A percentile compares a stretch with the other conserved stretches of the same genome.
These are phyloP conservation scores for Teunomyces funiuensis DNA, from an alignment of 805 yeast genomes.

Conservation along the genomic window DNA sequence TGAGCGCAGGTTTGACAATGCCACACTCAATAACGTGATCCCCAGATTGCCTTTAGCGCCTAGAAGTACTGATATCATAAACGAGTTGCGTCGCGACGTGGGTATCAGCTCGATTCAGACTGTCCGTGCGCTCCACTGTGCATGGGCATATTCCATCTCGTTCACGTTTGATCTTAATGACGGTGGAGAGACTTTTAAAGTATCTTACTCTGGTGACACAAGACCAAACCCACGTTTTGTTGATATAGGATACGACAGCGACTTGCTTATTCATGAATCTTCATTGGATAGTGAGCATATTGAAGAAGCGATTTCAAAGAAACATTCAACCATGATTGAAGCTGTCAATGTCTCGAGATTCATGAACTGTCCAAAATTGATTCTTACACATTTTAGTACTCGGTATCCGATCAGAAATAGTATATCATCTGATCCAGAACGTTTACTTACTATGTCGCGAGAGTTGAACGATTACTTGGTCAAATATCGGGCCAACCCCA, in stretches of 20 bases:
- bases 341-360: conserved; percentile 68
- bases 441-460: conserved; percentile 21
- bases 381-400: conserved; percentile 91
- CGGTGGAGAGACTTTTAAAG: conserved; percentile 47
- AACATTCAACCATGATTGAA: conserved; percentile 86
- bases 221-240: conserved; percentile 74
- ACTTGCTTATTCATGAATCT: conserved; percentile 88
- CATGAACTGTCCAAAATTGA: conserved; percentile 70
- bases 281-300: conserved; percentile 78
- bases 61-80: conserved; percentile 26
- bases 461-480: conserved; percentile 31
- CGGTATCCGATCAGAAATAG: conserved; percentile 55
- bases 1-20: conserved; percentile 30
- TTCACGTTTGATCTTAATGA: conserved; percentile 50
- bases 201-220: conserved; percentile 94
- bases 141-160: conserved; percentile 67
- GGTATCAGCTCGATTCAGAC: conserved; percentile 50
- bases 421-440: conserved; percentile 23
- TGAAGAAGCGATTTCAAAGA: conserved; percentile 77
- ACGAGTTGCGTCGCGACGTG: conserved; percentile 40
- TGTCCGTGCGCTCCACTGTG: conserved; percentile 82
- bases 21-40: conserved; percentile 13
- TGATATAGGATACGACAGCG: conserved; percentile 62
- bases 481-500: conserved; percentile 20
- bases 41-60: conserved; percentile 25